Conservation (phyloP, 345 rosid species). For the Lepidium aucheri region DNA sequence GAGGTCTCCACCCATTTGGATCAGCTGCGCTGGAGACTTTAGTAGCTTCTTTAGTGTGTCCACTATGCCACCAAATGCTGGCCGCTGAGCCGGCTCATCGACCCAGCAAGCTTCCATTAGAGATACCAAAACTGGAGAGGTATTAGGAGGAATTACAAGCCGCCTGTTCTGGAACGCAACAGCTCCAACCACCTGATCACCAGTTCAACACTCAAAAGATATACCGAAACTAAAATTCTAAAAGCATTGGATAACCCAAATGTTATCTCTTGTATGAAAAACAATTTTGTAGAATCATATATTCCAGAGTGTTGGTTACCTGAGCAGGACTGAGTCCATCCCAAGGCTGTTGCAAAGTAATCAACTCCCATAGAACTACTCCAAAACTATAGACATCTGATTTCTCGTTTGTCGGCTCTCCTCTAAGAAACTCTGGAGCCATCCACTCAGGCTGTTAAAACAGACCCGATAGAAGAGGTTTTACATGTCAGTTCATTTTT, state of each 20-base stretch:
- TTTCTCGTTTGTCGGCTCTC: conserved; percentile 96
- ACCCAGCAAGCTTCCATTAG: conserved; percentile 98
- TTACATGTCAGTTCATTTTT: conserved; percentile 21
- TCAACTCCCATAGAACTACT: conserved; percentile 89
- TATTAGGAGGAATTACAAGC: conserved; percentile 63
- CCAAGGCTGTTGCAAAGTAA: conserved; percentile 93
- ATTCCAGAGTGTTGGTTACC: conserved; percentile 36
- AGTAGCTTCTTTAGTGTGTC: conserved; percentile 66
- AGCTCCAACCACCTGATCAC: conserved; percentile 86
- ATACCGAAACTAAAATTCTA: not conserved
- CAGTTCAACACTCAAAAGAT: not conserved
- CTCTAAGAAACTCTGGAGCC: conserved; percentile 99
- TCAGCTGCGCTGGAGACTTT: conserved; percentile 62
- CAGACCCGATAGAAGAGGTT: conserved; percentile 34
- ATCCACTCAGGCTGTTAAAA: conserved; percentile 96
- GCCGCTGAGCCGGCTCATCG: conserved; percentile 71
- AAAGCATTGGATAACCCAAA: not conserved
- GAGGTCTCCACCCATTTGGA: conserved; percentile 46
- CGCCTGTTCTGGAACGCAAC: conserved; percentile 98
- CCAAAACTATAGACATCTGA: conserved; percentile 95
- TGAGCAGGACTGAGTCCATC: conserved; percentile 87
- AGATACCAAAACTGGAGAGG: conserved; percentile 66
- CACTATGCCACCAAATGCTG: conserved; percentile 60
- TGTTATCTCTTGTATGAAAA: not conserved
- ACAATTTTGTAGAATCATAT: not conserved